These are phyloP conservation scores for Luffa acutangula DNA, from an alignment of 306 rosid species.

Conservation along the genomic window DNA sequence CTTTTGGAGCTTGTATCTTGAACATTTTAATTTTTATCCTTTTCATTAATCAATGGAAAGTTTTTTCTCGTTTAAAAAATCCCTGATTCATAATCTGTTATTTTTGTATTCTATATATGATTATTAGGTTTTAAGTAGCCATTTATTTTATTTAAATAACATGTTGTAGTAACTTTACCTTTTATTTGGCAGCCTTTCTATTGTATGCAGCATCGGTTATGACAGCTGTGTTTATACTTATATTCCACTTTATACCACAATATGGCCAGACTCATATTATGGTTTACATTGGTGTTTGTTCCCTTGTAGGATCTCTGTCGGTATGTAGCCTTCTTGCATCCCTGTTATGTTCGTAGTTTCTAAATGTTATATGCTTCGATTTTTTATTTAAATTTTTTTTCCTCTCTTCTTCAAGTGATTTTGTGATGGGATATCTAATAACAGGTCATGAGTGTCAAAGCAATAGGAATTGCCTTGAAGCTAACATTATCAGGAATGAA, in stretches of 20 bases:
- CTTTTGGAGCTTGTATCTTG: too few relatives aligned
- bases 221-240: constrained; percentile 61
- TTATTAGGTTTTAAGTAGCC: not conserved
- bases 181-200: constrained; percentile 68
- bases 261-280: constrained; percentile 98
- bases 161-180: not conserved
- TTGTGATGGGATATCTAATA: not conserved
- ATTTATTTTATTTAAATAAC: not conserved
- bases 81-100: not conserved
- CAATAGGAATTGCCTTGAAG: constrained; percentile 95
- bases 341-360: constrained; percentile 5
- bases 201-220: constrained; percentile 71
- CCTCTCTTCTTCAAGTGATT: not conserved
- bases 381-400: not conserved
- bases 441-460: constrained; percentile 99
- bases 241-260: constrained; percentile 71
- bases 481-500: constrained; percentile 87
- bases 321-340: constrained; percentile 37
- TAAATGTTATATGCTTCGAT: not conserved
- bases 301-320: constrained; percentile 97
- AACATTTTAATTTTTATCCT: too few relatives aligned
- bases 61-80: too few relatives aligned
- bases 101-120: not conserved
- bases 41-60: too few relatives aligned
- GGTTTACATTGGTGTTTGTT: constrained; percentile 98